Conservation (phyloP, 768 basidiomycete species). For the Suillus luteus region DNA sequence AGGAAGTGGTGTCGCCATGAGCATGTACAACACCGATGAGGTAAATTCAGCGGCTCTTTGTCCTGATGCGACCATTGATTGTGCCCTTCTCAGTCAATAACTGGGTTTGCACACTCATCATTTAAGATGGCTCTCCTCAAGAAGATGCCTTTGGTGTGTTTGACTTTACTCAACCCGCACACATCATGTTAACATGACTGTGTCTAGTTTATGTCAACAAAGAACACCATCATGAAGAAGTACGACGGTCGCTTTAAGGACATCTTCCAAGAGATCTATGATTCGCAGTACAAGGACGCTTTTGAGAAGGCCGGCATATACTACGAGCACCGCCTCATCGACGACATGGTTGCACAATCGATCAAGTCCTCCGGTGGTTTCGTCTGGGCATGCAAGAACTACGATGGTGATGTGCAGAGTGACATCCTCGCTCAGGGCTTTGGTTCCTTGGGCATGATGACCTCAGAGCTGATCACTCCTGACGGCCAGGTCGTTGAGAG, state of each 20-base stretch:
- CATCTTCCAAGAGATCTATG: conserved; percentile 97
- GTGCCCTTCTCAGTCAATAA: conserved; percentile 63
- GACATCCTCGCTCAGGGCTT: conserved; percentile 98
- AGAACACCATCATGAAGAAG: conserved; percentile 96
- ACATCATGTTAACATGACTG: conserved; percentile 3
- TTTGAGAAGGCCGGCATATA: conserved; percentile 76
- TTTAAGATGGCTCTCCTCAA: conserved; percentile 94
- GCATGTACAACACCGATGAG: conserved; percentile 99
- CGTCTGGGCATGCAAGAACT: conserved; percentile 74
- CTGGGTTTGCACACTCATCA: conserved; percentile 93
- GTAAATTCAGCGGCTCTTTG: conserved; percentile 37
- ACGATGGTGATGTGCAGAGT: conserved; percentile 86
- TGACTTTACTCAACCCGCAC: conserved; percentile 13
- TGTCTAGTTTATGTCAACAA: conserved; percentile 89
- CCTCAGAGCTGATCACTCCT: conserved; percentile 90
- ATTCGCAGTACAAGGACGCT: conserved; percentile 67
- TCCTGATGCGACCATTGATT: not conserved
- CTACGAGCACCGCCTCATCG: conserved; percentile 96
- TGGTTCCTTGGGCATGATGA: conserved; percentile 98
- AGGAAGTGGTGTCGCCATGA: conserved; percentile 88
- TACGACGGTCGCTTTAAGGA: conserved; percentile 99
- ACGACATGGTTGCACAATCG: conserved; percentile 98
- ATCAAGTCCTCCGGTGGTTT: conserved; percentile 97
- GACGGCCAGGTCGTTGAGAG: conserved; percentile 91
- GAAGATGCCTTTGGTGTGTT: conserved; percentile 70